Base-by-base conservation (phyloP, 176 grass and related monocot genomes). In the Bolboschoenus planiculmis region DNA sequence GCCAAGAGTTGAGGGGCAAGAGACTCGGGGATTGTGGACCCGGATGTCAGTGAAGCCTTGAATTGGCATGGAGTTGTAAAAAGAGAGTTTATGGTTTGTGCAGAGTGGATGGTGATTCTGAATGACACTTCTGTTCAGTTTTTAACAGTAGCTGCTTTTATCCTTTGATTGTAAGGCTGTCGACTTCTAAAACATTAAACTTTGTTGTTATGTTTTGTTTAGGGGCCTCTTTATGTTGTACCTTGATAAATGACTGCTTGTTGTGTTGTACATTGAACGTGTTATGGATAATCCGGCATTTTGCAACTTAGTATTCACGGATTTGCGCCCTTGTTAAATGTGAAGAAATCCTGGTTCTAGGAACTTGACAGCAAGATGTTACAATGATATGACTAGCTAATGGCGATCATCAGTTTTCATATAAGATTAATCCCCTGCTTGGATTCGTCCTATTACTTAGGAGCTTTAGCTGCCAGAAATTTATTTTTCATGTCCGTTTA, bases 31-130 rank as follows among this genome's bases (percentile, higher is more conserved):
- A 63, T 14, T 82, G 58, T 82, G 80, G 79, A 58, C 80, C 80
- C 80, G 80, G 57, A 82, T 82, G 80, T 59, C 56, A 66, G 80
- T 82, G 80, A 82, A 82, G 80, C 58, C 78, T 58, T 80, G 37
- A 80, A 80, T 59, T 40, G 50, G 47, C 47, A 80, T 60, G 78
- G 29, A 56, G 53, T 58, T 36, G 13, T n/a, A 16, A 6, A 36
- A 23, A 18, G 13, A 58, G 56, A 42, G 60, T n/a, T 54, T 80
- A 43, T 42, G 54, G 33, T 43, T 59, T 42, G 31, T 4, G 18
- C 10, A 1, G 73, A 35, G 77, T 56, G 34, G 18, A 79, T 48
- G 7, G 16, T 4, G 9, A 56, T 18, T 3, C 29, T 80, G 47
- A 56, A 31, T 23, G 50, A 58, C n/a, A 15, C 72, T 77, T 76